Conservation (phyloP, 345 rosid genomes). For the Raphanus raphanistrum region DNA sequence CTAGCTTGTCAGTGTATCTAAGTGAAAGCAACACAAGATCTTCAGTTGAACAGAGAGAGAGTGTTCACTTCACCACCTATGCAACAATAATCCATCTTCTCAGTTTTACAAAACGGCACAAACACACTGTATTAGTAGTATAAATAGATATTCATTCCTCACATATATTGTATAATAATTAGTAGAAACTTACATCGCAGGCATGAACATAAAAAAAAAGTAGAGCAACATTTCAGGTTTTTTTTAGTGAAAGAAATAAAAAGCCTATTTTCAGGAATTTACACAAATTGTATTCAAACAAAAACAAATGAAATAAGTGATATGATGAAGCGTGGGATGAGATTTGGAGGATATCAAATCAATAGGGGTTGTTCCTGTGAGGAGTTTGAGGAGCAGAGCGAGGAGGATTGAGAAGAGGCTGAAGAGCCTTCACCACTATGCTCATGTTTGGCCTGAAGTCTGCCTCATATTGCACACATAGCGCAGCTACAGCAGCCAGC, state of each 20-base stretch:
- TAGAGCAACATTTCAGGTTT: slow-evolving; percentile 20
- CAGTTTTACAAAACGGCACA: not conserved
- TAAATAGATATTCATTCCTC: slow-evolving; percentile 5
- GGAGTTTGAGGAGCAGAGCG: slow-evolving; percentile 44
- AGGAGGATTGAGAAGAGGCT: slow-evolving; percentile 71
- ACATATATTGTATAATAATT: slow-evolving; percentile 12
- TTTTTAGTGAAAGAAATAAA: slow-evolving; percentile 13
- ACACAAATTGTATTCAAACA: slow-evolving; percentile 36
- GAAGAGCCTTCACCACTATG: slow-evolving; percentile 81
- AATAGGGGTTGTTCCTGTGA: slow-evolving; percentile 34
- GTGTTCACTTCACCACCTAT: not conserved
- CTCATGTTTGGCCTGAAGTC: slow-evolving; percentile 88
- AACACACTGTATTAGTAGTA: not conserved
- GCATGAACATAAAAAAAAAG: slow-evolving; percentile 6
- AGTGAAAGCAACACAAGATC: not conserved
- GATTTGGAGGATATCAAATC: slow-evolving; percentile 16
- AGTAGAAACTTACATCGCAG: slow-evolving; percentile 25
- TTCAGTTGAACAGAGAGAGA: not conserved
- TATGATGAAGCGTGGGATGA: slow-evolving; percentile 7
- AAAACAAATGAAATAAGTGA: slow-evolving; percentile 40
- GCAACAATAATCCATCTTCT: not conserved
- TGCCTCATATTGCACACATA: slow-evolving; percentile 78
- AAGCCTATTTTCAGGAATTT: slow-evolving; percentile 37
- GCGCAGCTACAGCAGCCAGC: slow-evolving; percentile 82
- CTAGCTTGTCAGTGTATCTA: not conserved